These are phyloP conservation scores for Agrostemma githago DNA, from an alignment of 148 eudicot genomes.

Conservation along the genomic window DNA sequence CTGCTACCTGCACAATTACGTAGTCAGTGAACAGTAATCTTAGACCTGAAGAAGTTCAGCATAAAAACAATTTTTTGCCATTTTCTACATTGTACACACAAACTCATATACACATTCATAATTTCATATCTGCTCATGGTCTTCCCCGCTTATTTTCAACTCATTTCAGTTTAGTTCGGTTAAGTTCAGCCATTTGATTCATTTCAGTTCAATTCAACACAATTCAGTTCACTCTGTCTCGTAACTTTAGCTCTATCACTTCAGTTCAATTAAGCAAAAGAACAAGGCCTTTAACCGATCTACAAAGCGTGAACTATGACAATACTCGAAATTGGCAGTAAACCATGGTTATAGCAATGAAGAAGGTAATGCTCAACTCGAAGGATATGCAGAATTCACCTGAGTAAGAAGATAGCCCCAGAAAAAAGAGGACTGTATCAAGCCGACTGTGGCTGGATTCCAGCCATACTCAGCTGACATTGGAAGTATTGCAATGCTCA, in stretches of 20 bases:
- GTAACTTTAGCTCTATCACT: too few relatives aligned
- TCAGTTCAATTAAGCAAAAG: too few relatives aligned
- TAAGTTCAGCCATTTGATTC: too few relatives aligned
- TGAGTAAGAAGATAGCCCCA: slow-evolving; percentile 99
- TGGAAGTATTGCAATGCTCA: slow-evolving; percentile 99
- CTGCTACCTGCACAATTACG: slow-evolving; percentile 57
- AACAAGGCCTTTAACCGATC: too few relatives aligned
- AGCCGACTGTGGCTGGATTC: slow-evolving; percentile 83
- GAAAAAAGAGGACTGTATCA: slow-evolving; percentile 91
- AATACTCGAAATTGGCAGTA: background rate
- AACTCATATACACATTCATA: too few relatives aligned
- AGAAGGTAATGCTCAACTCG: background rate
- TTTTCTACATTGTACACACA: too few relatives aligned
- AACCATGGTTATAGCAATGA: too few relatives aligned
- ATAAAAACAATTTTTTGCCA: background rate
- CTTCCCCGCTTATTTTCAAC: too few relatives aligned
- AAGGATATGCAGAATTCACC: slow-evolving; percentile 30
- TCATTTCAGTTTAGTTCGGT: too few relatives aligned
- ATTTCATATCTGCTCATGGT: too few relatives aligned
- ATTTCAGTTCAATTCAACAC: too few relatives aligned
- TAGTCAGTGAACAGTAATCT: background rate
- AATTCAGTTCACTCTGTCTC: too few relatives aligned
- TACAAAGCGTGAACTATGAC: background rate
- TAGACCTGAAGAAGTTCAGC: background rate
- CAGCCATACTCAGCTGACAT: slow-evolving; percentile 84